Conservation (phyloP, 116 monocot genomes). For the Posidonia oceanica region DNA sequence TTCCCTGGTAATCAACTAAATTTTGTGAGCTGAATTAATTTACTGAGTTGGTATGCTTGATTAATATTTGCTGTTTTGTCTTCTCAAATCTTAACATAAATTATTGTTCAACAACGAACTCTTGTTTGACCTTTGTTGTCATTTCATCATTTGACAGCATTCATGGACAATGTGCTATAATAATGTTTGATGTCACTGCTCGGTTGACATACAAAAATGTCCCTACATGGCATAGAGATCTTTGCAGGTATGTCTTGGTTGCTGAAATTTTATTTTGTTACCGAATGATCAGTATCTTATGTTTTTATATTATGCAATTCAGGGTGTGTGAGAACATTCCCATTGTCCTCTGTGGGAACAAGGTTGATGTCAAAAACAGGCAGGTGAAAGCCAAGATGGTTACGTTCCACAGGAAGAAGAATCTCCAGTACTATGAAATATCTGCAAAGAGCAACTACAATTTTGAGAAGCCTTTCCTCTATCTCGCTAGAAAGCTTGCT, state of each 20-base stretch:
- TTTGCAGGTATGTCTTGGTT: conserved; percentile 35
- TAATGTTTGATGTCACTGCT: conserved; percentile 38
- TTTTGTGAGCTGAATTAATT: too few species aligned
- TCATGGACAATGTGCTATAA: conserved; percentile 28
- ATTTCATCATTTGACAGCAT: conserved; percentile 8
- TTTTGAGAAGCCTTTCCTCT: conserved; percentile 75
- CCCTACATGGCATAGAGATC: conserved; percentile 73
- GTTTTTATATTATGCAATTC: neutral
- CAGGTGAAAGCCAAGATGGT: conserved; percentile 77
- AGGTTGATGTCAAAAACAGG: conserved; percentile 87
- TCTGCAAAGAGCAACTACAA: conserved; percentile 83
- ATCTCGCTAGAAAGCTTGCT: conserved; percentile 75
- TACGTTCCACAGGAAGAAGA: conserved; percentile 85
- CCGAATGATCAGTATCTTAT: too few species aligned
- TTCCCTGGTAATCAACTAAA: too few species aligned
- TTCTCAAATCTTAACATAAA: too few species aligned
- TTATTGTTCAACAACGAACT: too few species aligned
- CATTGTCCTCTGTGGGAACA: conserved; percentile 77
- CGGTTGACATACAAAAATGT: conserved; percentile 35
- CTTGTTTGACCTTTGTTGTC: neutral
- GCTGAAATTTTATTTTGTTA: neutral
- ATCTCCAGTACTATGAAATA: conserved; percentile 66
- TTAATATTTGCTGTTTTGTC: too few species aligned
- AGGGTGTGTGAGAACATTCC: conserved; percentile 82
- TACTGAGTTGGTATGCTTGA: too few species aligned